phyloP scores from a whole-genome alignment of 768 basidiomycete species.

The Suillus subluteus region DNA sequence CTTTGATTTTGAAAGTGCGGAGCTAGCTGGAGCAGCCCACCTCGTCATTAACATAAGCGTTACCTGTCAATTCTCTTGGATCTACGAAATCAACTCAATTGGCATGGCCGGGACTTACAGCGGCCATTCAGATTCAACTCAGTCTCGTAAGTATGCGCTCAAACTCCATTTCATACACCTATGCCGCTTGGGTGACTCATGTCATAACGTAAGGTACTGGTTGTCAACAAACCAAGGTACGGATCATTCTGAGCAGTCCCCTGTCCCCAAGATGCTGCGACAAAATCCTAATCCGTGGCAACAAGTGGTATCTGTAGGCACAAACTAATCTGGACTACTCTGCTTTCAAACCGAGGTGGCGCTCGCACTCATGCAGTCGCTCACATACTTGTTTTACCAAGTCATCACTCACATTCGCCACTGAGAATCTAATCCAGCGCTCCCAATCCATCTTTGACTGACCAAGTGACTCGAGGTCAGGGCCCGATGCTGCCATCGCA shows the following conservation, averaged over 20 bases:
- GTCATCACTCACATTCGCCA: slow-evolving; percentile 78
- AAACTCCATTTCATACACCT: slow-evolving; percentile 2
- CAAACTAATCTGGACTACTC: background rate
- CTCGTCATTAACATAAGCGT: background rate
- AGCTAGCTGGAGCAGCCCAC: slow-evolving; percentile 8
- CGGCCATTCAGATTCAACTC: background rate
- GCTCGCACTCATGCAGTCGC: slow-evolving; percentile 47
- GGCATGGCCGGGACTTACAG: slow-evolving; percentile 2
- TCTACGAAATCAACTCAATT: background rate
- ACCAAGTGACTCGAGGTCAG: slow-evolving; percentile 25
- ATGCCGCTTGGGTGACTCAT: background rate
- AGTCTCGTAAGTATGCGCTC: background rate
- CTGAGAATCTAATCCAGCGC: slow-evolving; percentile 77
- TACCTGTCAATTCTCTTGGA: background rate
- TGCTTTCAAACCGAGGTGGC: slow-evolving; percentile 40
- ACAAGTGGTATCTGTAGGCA: background rate
- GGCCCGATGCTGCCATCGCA: slow-evolving; percentile 20
- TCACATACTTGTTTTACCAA: slow-evolving; percentile 55
- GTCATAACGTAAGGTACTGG: background rate
- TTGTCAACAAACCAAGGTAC: background rate
- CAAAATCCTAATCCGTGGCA: background rate
- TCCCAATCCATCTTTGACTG: slow-evolving; percentile 45
- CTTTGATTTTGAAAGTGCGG: slow-evolving; percentile 11
- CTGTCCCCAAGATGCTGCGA: background rate
- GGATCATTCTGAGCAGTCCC: background rate